Evolutionary conservation across 2,329 filamentous ascomycete genomes (phyloP), one percentile per base, ranked within the genome.

Genomic region (Bipolaris oryzae): DNA sequence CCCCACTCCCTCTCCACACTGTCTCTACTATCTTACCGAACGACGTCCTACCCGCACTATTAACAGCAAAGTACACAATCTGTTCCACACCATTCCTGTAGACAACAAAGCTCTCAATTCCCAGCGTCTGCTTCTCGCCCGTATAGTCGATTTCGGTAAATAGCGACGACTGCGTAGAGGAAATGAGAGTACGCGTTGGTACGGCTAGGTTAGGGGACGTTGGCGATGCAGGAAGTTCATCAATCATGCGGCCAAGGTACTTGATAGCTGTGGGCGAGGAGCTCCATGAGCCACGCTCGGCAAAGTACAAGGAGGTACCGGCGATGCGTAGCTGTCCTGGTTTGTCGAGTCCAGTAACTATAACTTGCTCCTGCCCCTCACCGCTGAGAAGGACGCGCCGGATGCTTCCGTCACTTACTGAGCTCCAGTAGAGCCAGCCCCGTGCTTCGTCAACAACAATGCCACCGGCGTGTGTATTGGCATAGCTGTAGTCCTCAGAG

Each of bases 341-440:
- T 51, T 51, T 50, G 16, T 51, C 53, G 16, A 61, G 31, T 3
- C 60, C 59, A 5, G 13, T 48, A 5, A 33, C 53, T 7, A 64
- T 28, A 1, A 59, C 11, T 47, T 57, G 34, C 15, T 58, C 60
- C 23, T 45, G 25, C 5, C 28, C 42, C 4, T 20, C 13, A 13
- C 34, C 41, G 9, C 37, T 23, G 11, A 62, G 44, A 1, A 37
- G 37, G 1, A 38, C 20, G 6, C 62, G 55, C 5, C 57, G 53
- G 20, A 64, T 58, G 23, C 57, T 60, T 6, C 62, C 62, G 9
- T 50, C 47, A 3, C n/a, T 35, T 10, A 35, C 48, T 10, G 60
- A 51, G 21, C 57, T 61, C 57, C 60, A 62, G 38, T 64, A 64
- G 5, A 64, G 34, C 52, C 54, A 61, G 15, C 53, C 53, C 33